These are phyloP conservation scores for Aspergillus sparsus DNA, from an alignment of 495 filamentous ascomycete genomes.

Conservation along the genomic window DNA sequence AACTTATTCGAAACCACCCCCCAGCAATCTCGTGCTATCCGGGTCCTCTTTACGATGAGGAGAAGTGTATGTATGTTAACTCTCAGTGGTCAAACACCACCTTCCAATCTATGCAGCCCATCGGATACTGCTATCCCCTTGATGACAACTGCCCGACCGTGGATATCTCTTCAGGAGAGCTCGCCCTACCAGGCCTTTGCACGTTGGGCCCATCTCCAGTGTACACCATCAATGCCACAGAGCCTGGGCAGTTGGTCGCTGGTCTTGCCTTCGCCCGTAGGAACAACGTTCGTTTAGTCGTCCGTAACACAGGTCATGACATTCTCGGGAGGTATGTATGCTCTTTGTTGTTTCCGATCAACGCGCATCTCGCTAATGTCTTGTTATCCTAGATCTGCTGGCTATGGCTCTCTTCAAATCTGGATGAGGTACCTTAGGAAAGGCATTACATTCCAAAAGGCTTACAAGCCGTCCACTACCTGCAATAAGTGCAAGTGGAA, in stretches of 20 bases:
- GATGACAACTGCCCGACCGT: slow-evolving; percentile 33
- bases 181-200: slow-evolving; percentile 26
- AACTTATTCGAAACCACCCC: slow-evolving; percentile 52
- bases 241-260: slow-evolving; percentile 25
- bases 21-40: slow-evolving; percentile 59
- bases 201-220: slow-evolving; percentile 23
- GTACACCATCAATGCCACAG: slow-evolving; percentile 38
- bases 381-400: slow-evolving; percentile 36
- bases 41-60: slow-evolving; percentile 29
- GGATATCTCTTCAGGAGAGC: slow-evolving; percentile 34
- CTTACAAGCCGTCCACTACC: slow-evolving; percentile 20
- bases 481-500: slow-evolving; percentile 29
- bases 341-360: slow-evolving; percentile 37
- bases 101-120: slow-evolving; percentile 31
- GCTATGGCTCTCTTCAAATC: slow-evolving; percentile 39
- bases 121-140: slow-evolving; percentile 35
- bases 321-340: slow-evolving; percentile 48
- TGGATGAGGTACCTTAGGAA: slow-evolving; percentile 40
- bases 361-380: not conserved
- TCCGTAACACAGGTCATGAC: slow-evolving; percentile 60
- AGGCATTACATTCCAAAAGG: slow-evolving; percentile 32
- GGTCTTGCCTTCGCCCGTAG: slow-evolving; percentile 50
- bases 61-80: slow-evolving; percentile 29
- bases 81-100: slow-evolving; percentile 30
- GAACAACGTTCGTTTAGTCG: slow-evolving; percentile 57